Evolutionary conservation across 345 rosid species (phyloP).

Genomic region (Mallotus nudiflorus): DNA sequence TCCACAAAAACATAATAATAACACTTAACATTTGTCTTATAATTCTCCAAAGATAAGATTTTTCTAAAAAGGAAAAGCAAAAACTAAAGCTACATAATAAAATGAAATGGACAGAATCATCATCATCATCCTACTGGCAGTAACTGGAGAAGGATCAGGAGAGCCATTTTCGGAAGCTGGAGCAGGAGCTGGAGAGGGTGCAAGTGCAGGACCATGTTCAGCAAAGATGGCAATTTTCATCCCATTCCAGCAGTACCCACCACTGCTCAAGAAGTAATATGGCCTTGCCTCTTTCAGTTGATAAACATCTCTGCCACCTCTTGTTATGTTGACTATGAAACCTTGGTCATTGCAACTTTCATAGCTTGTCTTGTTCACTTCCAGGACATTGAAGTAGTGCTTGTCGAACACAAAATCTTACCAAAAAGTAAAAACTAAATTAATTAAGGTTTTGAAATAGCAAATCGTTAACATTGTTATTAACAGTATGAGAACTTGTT

Average conservation of each 20-base stretch:
- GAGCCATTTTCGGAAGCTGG: conserved; percentile 17
- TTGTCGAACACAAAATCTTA: conserved; percentile 30
- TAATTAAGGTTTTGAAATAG: no score
- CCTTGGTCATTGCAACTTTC: conserved; percentile 43
- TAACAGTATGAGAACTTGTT: no score
- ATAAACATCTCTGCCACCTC: conserved; percentile 67
- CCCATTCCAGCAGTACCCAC: conserved; percentile 57
- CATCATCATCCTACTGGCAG: background rate
- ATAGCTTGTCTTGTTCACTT: conserved; percentile 64
- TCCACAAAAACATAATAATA: no score
- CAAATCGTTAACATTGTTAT: no score
- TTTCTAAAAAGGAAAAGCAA: no score
- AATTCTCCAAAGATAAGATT: no score
- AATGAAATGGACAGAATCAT: background rate
- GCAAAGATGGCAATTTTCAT: conserved; percentile 50
- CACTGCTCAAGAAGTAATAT: conserved; percentile 59
- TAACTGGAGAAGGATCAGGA: background rate
- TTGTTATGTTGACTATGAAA: conserved; percentile 50
- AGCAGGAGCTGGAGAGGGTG: conserved; percentile 17
- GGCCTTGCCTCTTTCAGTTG: conserved; percentile 47
- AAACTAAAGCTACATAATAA: background rate
- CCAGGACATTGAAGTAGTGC: conserved; percentile 43
- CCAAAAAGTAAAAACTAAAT: no score
- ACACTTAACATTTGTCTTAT: no score
- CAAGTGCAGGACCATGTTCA: conserved; percentile 14